Evolutionary conservation across 169 alveolate species (phyloP).

Genomic region (Eimeria necatrix): DNA sequence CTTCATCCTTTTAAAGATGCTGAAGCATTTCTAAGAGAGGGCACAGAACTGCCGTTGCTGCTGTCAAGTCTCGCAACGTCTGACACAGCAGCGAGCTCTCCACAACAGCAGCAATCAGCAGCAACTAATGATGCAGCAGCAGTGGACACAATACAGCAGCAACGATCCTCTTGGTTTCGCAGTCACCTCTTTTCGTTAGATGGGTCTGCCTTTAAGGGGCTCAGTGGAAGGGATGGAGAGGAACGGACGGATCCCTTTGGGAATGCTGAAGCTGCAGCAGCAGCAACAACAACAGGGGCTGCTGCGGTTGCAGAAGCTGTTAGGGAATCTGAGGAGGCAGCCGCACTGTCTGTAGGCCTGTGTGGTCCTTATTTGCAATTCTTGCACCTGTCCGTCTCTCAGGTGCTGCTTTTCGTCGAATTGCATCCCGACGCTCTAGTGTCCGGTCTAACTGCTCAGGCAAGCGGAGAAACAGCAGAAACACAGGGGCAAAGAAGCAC

Average conservation of each 20-base stretch:
- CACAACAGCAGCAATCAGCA: background rate
- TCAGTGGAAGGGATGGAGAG: background rate
- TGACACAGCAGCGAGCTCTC: background rate
- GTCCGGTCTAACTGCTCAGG: conserved; percentile 60
- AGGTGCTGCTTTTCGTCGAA: conserved; percentile 73
- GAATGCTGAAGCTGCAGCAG: conserved; percentile 15
- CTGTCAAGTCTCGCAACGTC: background rate
- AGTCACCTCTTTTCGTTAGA: conserved; percentile 29
- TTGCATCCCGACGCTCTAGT: conserved; percentile 73
- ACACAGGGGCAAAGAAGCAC: background rate
- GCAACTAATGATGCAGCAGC: background rate
- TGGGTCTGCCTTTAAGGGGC: conserved; percentile 21
- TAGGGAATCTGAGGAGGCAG: conserved; percentile 57
- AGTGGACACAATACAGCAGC: conserved; percentile 35
- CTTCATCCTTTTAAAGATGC: conserved; percentile 54
- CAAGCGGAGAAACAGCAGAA: background rate
- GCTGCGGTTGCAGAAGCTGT: conserved; percentile 28
- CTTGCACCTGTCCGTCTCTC: conserved; percentile 65
- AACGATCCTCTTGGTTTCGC: background rate
- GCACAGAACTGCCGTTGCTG: conserved; percentile 21
- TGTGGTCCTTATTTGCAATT: background rate
- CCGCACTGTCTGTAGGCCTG: conserved; percentile 59
- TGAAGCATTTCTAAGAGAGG: conserved; percentile 18
- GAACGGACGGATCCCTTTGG: background rate
- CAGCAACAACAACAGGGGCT: conserved; percentile 9